These are phyloP conservation scores for Fusarium sp. DNA, from an alignment of 2,329 filamentous ascomycete species.

Conservation along the genomic window DNA sequence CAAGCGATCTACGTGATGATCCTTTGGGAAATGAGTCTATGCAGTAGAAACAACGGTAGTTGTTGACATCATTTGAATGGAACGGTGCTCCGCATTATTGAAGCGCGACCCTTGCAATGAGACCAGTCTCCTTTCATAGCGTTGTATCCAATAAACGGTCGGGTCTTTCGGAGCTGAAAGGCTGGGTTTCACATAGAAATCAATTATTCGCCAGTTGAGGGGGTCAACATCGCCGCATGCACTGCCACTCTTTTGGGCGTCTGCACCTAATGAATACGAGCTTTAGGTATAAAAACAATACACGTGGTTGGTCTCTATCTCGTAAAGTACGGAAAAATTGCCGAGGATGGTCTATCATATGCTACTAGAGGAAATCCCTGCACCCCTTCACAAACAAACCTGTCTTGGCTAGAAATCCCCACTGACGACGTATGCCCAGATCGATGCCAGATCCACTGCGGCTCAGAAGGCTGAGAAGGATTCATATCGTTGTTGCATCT, in stretches of 20 bases:
- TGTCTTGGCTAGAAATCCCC: not conserved
- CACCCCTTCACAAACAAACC: not conserved
- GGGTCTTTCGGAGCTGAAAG: not conserved
- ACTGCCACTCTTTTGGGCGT: conserved; percentile 2
- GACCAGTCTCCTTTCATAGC: not conserved
- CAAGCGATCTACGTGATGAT: conserved; percentile 29
- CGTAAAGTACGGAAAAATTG: not conserved
- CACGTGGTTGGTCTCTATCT: not conserved
- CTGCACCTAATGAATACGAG: not conserved
- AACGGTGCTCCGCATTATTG: not conserved
- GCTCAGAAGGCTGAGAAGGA: not conserved
- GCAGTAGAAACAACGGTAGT: conserved; percentile 1
- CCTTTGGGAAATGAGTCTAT: conserved; percentile 16
- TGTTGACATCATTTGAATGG: conserved; percentile 34
- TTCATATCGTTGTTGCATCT: not conserved
- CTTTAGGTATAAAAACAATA: not conserved
- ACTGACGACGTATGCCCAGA: conserved; percentile 22
- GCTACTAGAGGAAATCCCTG: too few species aligned
- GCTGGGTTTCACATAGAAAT: conserved; percentile 3
- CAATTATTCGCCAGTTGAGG: not conserved
- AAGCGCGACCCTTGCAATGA: too few species aligned
- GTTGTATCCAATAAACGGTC: not conserved
- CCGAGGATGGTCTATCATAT: too few species aligned
- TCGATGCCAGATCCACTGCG: not conserved
- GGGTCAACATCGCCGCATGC: not conserved